Conservation (phyloP, 768 basidiomycete genomes). For the Mycena rebaudengoi region DNA sequence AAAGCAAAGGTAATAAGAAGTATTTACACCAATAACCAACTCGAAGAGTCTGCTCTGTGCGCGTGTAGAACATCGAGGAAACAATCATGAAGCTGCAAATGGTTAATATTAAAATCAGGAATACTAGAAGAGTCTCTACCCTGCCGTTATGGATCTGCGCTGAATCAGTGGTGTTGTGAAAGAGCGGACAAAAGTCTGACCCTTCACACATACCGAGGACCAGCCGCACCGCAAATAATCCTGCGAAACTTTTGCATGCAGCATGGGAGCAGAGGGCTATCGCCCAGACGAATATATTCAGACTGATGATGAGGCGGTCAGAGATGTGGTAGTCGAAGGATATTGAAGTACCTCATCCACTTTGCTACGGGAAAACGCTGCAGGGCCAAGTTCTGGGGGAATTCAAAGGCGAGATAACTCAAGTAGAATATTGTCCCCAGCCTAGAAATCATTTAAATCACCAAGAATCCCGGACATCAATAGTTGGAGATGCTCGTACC, state of each 20-base stretch:
- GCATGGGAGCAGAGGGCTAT: constrained; percentile 68
- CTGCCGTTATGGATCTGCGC: constrained; percentile 64
- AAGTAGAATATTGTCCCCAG: constrained; percentile 81
- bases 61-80: constrained; percentile 67
- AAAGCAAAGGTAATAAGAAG: neutral
- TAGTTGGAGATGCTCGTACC: neutral
- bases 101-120: no score
- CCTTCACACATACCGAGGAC: constrained; percentile 80
- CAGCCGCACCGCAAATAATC: constrained; percentile 68
- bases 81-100: constrained; percentile 55
- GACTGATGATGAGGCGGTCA: constrained; percentile 68
- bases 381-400: constrained; percentile 76
- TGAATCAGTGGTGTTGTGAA: neutral
- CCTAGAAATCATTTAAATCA: no score
- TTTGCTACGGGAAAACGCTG: constrained; percentile 80
- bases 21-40: constrained; percentile 64
- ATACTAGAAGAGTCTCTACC: constrained; percentile 43
- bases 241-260: constrained; percentile 75
- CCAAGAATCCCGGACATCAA: neutral
- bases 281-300: constrained; percentile 72
- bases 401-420: constrained; percentile 75
- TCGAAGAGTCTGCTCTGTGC: constrained; percentile 58
- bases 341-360: constrained; percentile 72
- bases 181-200: neutral
- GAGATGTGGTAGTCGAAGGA: neutral